Evolutionary conservation across 768 basidiomycete genomes (phyloP), one percentile per base, ranked within the genome.

Genomic region (Auriculariales sp.): DNA sequence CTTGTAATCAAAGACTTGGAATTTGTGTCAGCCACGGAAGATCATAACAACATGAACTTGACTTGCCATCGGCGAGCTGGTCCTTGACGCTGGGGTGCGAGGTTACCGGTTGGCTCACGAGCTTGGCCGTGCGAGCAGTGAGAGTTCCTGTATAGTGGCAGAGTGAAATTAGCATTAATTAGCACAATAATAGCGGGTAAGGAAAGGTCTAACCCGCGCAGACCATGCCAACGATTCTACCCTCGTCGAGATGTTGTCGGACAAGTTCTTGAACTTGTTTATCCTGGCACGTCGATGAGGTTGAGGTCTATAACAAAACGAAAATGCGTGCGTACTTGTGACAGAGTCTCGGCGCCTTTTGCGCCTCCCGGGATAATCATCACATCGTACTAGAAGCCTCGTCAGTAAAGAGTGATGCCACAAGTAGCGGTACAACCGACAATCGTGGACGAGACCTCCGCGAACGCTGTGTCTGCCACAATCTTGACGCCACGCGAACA

Each of bases 331-430:
- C n/a, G n/a, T n/a, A n/a, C n/a, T n/a, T n/a, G 66, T 0, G 85
- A 77, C 35, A 90, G 77, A 0, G 79, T 83, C 47, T 82, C 77
- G 0, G 87, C 83, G 10, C 87, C 87, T 59, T 78, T 76, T 5
- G 83, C 74, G 4, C 87, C 87, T 2, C 87, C 87, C 0, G 87
- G 87, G 34, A 90, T 73, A 35, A 90, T 68, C 11, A 90, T 57
- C 1, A 75, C 73, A 55, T 89, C 83, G 52, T 74, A 85, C 47
- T 67, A 66, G 35, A 14, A 6, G 25, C n/a, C n/a, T n/a, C n/a
- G n/a, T n/a, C n/a, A n/a, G n/a, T n/a, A n/a, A n/a, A n/a, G n/a
- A n/a, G n/a, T n/a, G n/a, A n/a, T n/a, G n/a, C n/a, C n/a, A n/a
- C n/a, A n/a, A n/a, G n/a, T n/a, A n/a, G n/a, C n/a, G n/a, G n/a